Percentiles rank a stretch among this genome's conserved stretches.
These are phyloP conservation scores for Populus hybrid DNA, from an alignment of 441 rosid species.

Conservation along the genomic window DNA sequence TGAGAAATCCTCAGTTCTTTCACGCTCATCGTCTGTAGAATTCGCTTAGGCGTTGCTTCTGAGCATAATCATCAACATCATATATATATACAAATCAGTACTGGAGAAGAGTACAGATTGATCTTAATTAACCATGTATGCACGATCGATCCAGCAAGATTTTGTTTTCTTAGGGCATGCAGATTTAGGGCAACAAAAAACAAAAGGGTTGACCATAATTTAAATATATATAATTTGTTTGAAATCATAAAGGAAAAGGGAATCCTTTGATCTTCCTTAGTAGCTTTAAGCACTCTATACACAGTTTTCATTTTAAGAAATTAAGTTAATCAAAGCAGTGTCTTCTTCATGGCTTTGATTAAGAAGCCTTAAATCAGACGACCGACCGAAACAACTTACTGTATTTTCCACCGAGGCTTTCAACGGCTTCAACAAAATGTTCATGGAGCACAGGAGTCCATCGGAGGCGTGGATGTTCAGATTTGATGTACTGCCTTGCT, in stretches of 20 bases:
- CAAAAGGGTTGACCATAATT: neutral
- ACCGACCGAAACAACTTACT: conserved; percentile 23
- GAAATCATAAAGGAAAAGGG: neutral
- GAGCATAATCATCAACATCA: conserved; percentile 3
- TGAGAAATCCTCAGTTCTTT: conserved; percentile 41
- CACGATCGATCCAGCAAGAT: neutral
- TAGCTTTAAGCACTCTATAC: neutral
- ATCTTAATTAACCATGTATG: neutral
- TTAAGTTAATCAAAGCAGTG: neutral
- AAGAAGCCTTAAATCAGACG: neutral
- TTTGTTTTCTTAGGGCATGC: neutral
- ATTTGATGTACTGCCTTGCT: conserved; percentile 38
- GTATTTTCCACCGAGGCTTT: conserved; percentile 41
- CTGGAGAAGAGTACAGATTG: neutral
- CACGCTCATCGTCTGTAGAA: conserved; percentile 38
- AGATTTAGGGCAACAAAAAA: neutral
- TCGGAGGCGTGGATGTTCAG: conserved; percentile 36
- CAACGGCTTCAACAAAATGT: conserved; percentile 31
- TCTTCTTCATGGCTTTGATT: neutral
- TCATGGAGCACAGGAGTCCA: conserved; percentile 47
- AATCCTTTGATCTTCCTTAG: neutral
- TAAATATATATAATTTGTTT: neutral
- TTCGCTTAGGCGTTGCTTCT: conserved; percentile 46
- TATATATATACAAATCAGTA: neutral
- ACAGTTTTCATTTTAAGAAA: no score